A percentile compares a stretch with the other conserved stretches of the same genome.
phyloP scores from a whole-genome alignment of 1,284 basidiomycete genomes.

The Hortiboletus rubellus region DNA sequence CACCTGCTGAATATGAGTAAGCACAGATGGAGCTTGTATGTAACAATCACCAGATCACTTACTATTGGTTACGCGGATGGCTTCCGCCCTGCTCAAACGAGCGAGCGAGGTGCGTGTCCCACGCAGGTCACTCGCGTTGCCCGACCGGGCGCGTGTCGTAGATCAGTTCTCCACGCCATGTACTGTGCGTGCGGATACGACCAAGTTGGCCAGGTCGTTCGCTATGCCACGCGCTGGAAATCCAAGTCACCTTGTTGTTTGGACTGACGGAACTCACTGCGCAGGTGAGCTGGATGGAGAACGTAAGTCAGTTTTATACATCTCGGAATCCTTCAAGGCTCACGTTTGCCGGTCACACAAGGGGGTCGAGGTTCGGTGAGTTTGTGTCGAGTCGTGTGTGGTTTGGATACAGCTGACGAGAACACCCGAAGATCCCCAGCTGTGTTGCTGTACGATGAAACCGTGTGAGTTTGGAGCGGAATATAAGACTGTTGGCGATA shows the following conservation, averaged over 20 bases:
- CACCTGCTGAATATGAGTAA: conserved; percentile 43
- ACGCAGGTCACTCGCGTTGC: neutral
- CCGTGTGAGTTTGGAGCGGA: too few relatives aligned
- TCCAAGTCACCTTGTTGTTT: conserved; percentile 44
- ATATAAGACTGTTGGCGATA: too few relatives aligned
- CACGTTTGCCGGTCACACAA: conserved; percentile 11
- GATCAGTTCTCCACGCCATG: conserved; percentile 43
- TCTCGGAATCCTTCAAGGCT: neutral
- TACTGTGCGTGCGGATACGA: conserved; percentile 39
- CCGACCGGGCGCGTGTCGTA: conserved; percentile 16
- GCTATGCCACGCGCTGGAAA: conserved; percentile 37
- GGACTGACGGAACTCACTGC: conserved; percentile 49
- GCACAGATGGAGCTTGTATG: neutral
- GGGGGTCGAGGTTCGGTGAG: conserved; percentile 34
- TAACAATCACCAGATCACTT: conserved; percentile 33
- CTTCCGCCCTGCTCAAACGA: conserved; percentile 38
- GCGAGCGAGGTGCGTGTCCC: conserved; percentile 19
- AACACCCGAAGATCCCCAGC: conserved; percentile 37
- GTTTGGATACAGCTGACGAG: neutral
- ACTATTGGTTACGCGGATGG: conserved; percentile 45
- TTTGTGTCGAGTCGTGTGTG: neutral
- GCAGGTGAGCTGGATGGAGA: conserved; percentile 45
- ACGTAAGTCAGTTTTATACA: conserved; percentile 30
- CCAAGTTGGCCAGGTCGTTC: conserved; percentile 28
- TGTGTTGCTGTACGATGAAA: neutral